A percentile compares a stretch with the other conserved stretches of the same genome.
Evolutionary conservation across 2,329 filamentous ascomycete species (phyloP).

Genomic region (Neurospora crassa): DNA sequence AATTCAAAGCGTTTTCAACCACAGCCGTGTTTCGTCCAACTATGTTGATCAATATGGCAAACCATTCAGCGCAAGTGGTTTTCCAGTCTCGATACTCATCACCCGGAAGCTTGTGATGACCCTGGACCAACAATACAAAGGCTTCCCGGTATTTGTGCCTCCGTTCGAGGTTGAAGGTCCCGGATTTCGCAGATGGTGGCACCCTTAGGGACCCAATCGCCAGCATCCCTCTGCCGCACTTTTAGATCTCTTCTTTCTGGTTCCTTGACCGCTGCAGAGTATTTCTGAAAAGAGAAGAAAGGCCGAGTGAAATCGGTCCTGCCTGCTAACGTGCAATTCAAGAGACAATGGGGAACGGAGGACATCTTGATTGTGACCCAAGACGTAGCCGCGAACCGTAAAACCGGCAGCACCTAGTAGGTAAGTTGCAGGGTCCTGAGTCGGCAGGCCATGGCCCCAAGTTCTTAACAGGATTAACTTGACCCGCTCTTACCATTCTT

Average conservation of each 20-base stretch:
- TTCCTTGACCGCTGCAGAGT: background rate
- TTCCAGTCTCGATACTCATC: background rate
- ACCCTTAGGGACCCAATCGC: background rate
- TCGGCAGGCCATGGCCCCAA: background rate
- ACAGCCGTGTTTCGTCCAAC: background rate
- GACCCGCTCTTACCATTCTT: background rate
- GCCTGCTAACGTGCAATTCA: background rate
- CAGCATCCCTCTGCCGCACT: background rate
- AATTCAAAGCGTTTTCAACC: background rate
- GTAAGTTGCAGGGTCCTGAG: background rate
- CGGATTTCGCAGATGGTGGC: background rate
- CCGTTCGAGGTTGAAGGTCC: background rate
- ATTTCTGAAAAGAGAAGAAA: background rate
- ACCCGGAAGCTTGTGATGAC: background rate
- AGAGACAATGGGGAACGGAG: background rate
- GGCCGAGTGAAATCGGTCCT: background rate
- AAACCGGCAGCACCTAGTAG: background rate
- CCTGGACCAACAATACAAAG: background rate
- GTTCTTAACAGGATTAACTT: background rate
- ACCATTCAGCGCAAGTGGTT: background rate
- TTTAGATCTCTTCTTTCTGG: background rate
- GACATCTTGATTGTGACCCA: background rate
- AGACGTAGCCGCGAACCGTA: background rate
- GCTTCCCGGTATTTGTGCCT: background rate
- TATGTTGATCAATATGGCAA: background rate